Base-by-base conservation (phyloP, 1,139 yeast species). In the Spencermartinsiella ligniputridi region DNA sequence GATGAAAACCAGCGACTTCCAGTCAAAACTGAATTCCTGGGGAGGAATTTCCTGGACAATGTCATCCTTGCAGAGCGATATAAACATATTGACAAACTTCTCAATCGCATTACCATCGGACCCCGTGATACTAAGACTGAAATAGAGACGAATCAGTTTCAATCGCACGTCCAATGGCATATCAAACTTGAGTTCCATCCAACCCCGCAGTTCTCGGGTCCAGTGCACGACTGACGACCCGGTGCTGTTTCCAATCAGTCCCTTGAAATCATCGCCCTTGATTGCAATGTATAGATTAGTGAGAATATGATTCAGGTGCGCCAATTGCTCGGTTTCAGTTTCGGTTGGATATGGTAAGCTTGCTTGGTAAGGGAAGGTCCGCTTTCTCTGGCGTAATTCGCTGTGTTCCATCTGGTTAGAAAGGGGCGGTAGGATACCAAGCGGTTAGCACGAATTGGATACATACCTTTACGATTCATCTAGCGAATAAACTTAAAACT, bases 181-280 rank as follows among this genome's bases (percentile, higher is more conserved):
- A 44, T 83, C 86, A 57, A 85, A 82, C 61, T 88, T 88, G 79
- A 85, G 82, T 52, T 77, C 77, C 50, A 89, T 66, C 79, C 96
- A 85, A 36, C 85, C 82, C 46, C 81, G 74, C 51, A 92, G 72
- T 61, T 89, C 97, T 47, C 86, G 82, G 0, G 97, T 85, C 96
- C 97, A 90, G 50, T 85, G 87, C 45, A 83, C 75, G 8, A 87
- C 83, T 35, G 83, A 77, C 8, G 85, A 80, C 3, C 85, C 82
- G 0, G 92, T 81, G 0, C 84, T 78, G 5, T 87, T 78, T 2
- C 85, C 75, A 24, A 87, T 69, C 9, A 79, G 69, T 1, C 96
- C 95, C 56, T 81, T 83, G 18, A 87, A 69, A 62, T 89, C 96
- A 52, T 82, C 69, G 3, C 95, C 80, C 52, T 79, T 74, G 46